Conservation (phyloP, 164 flowering plant genomes). For the Vitis labrusca region DNA sequence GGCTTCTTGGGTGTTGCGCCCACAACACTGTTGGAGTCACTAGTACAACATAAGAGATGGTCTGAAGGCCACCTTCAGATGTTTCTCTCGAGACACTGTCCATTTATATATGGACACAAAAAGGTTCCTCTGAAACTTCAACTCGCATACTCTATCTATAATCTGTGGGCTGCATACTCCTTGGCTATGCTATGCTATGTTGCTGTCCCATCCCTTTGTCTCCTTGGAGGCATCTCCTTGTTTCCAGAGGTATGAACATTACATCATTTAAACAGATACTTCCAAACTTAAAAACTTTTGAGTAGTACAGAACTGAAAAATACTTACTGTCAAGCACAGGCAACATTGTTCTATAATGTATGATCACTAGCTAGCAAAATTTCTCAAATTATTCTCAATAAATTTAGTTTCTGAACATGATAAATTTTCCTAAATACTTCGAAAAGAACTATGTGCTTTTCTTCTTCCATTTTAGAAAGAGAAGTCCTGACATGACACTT, state of each 20-base stretch:
- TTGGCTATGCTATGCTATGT: slow-evolving; percentile 22
- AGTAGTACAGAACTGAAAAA: no score
- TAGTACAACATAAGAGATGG: slow-evolving; percentile 38
- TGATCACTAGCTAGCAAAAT: no score
- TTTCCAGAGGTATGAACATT: slow-evolving; percentile 24
- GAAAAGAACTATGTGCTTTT: no score
- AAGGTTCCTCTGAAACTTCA: slow-evolving; percentile 26
- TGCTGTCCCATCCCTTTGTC: slow-evolving; percentile 25
- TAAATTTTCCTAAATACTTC: no score
- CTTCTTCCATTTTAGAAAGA: no score
- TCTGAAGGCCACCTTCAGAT: slow-evolving; percentile 33
- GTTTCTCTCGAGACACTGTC: slow-evolving; percentile 23
- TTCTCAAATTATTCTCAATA: no score
- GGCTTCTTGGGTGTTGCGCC: slow-evolving; percentile 33
- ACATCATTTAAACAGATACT: no score
- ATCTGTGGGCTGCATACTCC: slow-evolving; percentile 30
- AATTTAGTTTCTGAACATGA: no score
- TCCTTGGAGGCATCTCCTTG: slow-evolving; percentile 24
- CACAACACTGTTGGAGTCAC: slow-evolving; percentile 18
- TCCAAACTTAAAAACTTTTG: no score
- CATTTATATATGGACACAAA: slow-evolving; percentile 24
- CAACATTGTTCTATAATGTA: no score
- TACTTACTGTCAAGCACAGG: neutral
- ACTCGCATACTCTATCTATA: slow-evolving; percentile 21
- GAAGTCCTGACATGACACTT: no score